Conservation (phyloP, 768 basidiomycete genomes). For the Amanita rubescens region DNA sequence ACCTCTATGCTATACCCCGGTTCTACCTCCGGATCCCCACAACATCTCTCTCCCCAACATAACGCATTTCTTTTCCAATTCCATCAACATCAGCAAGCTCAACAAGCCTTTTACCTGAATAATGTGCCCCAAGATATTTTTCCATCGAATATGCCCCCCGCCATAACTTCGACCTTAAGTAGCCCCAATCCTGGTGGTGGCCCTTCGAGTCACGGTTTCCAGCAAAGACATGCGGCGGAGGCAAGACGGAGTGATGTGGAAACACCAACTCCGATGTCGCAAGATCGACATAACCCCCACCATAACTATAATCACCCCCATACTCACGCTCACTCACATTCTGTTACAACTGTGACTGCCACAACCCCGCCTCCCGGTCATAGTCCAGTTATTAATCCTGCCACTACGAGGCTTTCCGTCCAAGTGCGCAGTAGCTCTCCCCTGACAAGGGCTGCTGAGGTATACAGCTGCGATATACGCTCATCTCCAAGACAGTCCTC, state of each 20-base stretch:
- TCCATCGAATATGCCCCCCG: conserved; percentile 32
- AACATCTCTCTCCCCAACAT: conserved; percentile 17
- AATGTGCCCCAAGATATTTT: conserved; percentile 36
- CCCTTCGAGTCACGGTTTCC: conserved; percentile 4
- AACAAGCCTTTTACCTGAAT: conserved; percentile 11
- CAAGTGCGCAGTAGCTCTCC: conserved; percentile 4
- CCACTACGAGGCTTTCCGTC: conserved; percentile 19
- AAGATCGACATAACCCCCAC: background rate
- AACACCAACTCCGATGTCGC: conserved; percentile 33
- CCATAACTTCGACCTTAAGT: conserved; percentile 30
- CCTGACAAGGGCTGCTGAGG: conserved; percentile 9
- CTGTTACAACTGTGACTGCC: conserved; percentile 41
- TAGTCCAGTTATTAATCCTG: conserved; percentile 10
- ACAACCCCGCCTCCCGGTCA: conserved; percentile 28
- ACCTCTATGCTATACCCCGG: conserved; percentile 36
- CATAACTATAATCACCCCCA: conserved; percentile 14
- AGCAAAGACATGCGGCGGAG: background rate
- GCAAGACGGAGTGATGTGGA: conserved; percentile 17
- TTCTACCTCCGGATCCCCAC: conserved; percentile 25
- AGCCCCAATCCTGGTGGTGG: conserved; percentile 13
- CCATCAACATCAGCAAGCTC: conserved; percentile 19
- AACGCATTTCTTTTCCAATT: conserved; percentile 28
- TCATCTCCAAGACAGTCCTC: conserved; percentile 17
- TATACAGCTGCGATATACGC: conserved; percentile 16
- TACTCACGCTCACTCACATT: conserved; percentile 42